Conservation (phyloP, 1,284 basidiomycete genomes). For the Marasmius sp. region DNA sequence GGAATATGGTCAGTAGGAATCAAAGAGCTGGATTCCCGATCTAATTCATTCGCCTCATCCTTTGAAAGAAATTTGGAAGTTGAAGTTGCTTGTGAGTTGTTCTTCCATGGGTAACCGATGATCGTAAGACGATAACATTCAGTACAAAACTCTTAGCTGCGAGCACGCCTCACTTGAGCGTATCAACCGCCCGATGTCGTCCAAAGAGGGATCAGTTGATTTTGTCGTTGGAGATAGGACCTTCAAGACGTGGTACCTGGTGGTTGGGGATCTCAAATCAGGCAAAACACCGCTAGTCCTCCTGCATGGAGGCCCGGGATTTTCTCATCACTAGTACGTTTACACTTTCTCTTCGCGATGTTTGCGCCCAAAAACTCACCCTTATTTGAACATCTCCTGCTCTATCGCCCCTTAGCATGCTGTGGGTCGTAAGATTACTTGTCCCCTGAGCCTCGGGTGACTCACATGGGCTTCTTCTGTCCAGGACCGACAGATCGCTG, state of each 20-base stretch:
- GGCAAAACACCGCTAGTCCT: constrained; percentile 31
- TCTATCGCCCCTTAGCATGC: background rate
- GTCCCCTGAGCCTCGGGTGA: background rate
- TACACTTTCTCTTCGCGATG: background rate
- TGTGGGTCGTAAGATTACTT: background rate
- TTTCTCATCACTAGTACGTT: constrained; percentile 18
- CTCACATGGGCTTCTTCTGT: background rate
- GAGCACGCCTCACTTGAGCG: no score
- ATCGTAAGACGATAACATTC: no score
- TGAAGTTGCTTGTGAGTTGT: no score
- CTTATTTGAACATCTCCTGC: background rate
- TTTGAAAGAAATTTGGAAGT: no score
- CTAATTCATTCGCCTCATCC: no score
- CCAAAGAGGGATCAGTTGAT: background rate
- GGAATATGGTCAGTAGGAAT: no score
- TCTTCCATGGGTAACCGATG: no score
- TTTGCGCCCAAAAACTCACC: background rate
- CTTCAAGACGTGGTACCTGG: constrained; percentile 41
- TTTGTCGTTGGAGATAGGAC: constrained; percentile 25
- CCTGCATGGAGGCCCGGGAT: constrained; percentile 42
- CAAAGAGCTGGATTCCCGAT: no score
- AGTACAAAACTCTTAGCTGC: no score
- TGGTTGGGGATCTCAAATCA: constrained; percentile 32
- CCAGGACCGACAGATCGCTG: constrained; percentile 3
- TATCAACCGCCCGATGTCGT: no score